Percentiles rank a stretch among this genome's conserved stretches.
Evolutionary conservation across 352 stramenopile genomes (phyloP).

Genomic region (Globisporangium ultimum): DNA sequence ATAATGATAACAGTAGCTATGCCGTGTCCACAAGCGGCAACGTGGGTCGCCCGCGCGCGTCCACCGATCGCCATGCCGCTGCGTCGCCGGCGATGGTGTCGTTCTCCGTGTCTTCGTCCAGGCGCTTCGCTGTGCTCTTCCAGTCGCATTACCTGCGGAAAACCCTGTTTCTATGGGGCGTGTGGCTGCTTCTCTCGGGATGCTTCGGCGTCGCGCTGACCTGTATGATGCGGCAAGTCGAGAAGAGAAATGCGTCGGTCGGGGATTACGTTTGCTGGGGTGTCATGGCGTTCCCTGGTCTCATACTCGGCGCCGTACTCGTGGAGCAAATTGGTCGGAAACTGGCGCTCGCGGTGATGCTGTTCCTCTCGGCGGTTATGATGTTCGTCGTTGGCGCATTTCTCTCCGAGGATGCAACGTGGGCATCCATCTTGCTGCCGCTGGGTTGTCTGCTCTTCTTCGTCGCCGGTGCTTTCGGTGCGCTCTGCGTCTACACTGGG

Average conservation of each 20-base stretch:
- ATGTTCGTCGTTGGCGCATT: constrained; percentile 26
- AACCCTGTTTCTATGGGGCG: constrained; percentile 44
- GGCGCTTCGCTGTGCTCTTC: constrained; percentile 39
- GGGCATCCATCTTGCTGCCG: constrained; percentile 12
- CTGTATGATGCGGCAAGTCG: constrained; percentile 26
- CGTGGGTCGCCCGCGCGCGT: constrained; percentile 16
- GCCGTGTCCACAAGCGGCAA: constrained; percentile 18
- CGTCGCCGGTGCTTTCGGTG: constrained; percentile 23
- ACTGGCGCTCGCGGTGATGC: constrained; percentile 27
- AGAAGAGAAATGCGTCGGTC: constrained; percentile 14
- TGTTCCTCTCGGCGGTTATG: constrained; percentile 19
- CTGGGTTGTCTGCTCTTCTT: constrained; percentile 21
- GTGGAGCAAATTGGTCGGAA: constrained; percentile 35
- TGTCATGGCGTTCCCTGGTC: constrained; percentile 30
- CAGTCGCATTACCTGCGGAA: constrained; percentile 29
- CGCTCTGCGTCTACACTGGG: constrained; percentile 34
- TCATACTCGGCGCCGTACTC: constrained; percentile 37
- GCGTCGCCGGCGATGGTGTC: constrained; percentile 32
- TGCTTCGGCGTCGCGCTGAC: constrained; percentile 22
- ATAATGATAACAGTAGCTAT: constrained; percentile 20
- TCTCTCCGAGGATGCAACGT: constrained; percentile 17
- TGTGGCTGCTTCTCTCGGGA: constrained; percentile 27
- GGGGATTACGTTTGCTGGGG: constrained; percentile 35
- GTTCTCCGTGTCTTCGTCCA: constrained; percentile 30
- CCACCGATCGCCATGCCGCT: constrained; percentile 19